Conservation (phyloP, 176 grass and related monocot species). For the Alloteropsis semialata region DNA sequence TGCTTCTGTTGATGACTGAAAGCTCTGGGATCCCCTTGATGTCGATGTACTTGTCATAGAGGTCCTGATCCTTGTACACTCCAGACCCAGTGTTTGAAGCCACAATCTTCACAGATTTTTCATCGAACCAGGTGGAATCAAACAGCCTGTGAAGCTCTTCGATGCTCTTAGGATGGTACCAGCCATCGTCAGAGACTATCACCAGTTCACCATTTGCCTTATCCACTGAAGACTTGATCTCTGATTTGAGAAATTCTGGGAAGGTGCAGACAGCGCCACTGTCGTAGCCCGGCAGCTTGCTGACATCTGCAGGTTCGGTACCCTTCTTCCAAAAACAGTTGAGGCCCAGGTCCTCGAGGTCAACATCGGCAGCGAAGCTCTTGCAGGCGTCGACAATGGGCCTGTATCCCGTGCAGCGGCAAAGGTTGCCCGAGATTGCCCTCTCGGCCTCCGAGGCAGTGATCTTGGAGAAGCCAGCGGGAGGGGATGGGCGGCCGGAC, state of each 20-base stretch:
- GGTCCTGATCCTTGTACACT: conserved; percentile 70
- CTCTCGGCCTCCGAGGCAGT: conserved; percentile 57
- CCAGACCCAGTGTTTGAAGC: conserved; percentile 74
- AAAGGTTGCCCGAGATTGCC: conserved; percentile 74
- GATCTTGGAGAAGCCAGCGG: conserved; percentile 68
- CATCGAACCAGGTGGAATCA: conserved; percentile 33
- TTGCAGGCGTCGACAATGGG: conserved; percentile 80
- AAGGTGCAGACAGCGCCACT: conserved; percentile 43
- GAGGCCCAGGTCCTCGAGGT: conserved; percentile 86
- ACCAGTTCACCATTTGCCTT: neutral
- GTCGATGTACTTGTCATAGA: conserved; percentile 66
- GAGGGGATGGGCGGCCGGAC: neutral
- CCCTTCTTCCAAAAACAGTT: conserved; percentile 88
- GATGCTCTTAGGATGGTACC: conserved; percentile 62
- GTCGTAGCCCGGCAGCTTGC: conserved; percentile 46
- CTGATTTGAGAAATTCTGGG: conserved; percentile 76
- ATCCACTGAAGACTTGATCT: conserved; percentile 46
- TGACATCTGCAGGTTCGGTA: conserved; percentile 1
- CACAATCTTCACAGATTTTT: conserved; percentile 56
- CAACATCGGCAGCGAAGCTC: conserved; percentile 75
- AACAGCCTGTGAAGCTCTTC: conserved; percentile 54
- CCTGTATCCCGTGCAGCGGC: conserved; percentile 74
- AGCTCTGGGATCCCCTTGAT: conserved; percentile 72
- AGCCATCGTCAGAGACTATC: neutral
- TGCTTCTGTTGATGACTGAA: conserved; percentile 42